phyloP scores from a whole-genome alignment of 2,329 filamentous ascomycete genomes.

The Talaromyces atroroseus region DNA sequence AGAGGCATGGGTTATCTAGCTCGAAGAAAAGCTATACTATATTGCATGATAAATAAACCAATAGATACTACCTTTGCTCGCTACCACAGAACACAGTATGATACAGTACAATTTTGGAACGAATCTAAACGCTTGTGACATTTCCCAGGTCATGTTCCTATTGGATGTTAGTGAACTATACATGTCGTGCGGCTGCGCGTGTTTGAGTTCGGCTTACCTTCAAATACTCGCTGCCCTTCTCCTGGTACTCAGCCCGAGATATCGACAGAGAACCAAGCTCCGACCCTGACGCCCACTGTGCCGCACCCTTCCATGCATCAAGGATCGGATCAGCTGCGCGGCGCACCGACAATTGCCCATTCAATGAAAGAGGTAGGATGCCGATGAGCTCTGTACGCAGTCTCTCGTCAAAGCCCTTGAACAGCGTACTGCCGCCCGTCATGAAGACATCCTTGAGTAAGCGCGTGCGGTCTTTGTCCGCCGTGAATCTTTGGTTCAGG shows the following conservation, averaged over 20 bases:
- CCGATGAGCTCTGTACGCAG: slow-evolving; percentile 66
- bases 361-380: slow-evolving; percentile 58
- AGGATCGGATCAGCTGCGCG: slow-evolving; percentile 69
- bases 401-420: slow-evolving; percentile 79
- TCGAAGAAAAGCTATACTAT: background rate
- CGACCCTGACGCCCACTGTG: slow-evolving; percentile 62
- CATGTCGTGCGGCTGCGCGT: background rate
- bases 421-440: slow-evolving; percentile 87
- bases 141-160: slow-evolving; percentile 37
- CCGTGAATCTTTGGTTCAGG: slow-evolving; percentile 69
- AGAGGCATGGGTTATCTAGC: background rate
- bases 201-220: slow-evolving; percentile 57
- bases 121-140: slow-evolving; percentile 17
- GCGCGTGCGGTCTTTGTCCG: slow-evolving; percentile 54
- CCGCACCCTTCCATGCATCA: slow-evolving; percentile 92
- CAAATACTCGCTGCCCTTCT: slow-evolving; percentile 91
- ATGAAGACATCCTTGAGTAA: slow-evolving; percentile 85
- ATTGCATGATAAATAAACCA: background rate
- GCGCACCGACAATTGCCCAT: slow-evolving; percentile 62
- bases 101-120: background rate
- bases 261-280: slow-evolving; percentile 62
- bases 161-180: background rate
- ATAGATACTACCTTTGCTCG: background rate
- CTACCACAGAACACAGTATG: background rate
- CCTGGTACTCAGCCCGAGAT: slow-evolving; percentile 74